phyloP scores from a whole-genome alignment of 2,329 filamentous ascomycete species.

The Penicillium sp. region DNA sequence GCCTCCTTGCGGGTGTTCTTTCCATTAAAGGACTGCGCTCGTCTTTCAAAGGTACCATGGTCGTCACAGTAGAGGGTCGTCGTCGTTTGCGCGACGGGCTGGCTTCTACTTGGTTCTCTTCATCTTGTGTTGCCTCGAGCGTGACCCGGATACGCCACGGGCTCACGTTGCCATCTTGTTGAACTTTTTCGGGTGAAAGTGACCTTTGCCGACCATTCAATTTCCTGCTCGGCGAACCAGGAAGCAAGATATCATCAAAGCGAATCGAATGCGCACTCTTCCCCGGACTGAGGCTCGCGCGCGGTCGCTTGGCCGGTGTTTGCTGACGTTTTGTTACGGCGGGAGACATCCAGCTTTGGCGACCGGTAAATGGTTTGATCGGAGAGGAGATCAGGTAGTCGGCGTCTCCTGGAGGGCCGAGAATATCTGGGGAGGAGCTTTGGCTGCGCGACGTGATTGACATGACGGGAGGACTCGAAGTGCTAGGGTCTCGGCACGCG shows the following conservation, averaged over 20 bases:
- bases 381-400: constrained; percentile 46
- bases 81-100: constrained; percentile 33
- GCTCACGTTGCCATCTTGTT: constrained; percentile 42
- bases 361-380: constrained; percentile 38
- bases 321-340: constrained; percentile 31
- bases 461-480: constrained; percentile 20
- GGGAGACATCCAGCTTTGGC: constrained; percentile 42
- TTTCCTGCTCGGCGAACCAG: constrained; percentile 37
- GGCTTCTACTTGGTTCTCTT: constrained; percentile 30
- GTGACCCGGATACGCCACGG: constrained; percentile 52
- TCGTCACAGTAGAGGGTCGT: constrained; percentile 36
- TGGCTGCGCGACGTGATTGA: constrained; percentile 36
- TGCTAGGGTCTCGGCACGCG: constrained; percentile 21
- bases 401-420: constrained; percentile 43
- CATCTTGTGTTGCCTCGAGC: constrained; percentile 49
- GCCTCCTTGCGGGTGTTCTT: constrained; percentile 41
- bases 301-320: constrained; percentile 37
- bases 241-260: constrained; percentile 45
- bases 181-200: constrained; percentile 40
- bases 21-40: constrained; percentile 29
- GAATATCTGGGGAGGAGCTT: constrained; percentile 45
- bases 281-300: constrained; percentile 35
- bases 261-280: constrained; percentile 42
- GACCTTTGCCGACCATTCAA: constrained; percentile 29
- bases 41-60: constrained; percentile 44